Percentiles rank a stretch among this genome's conserved stretches.
Conservation (phyloP, 306 rosid genomes). For the Acacia crassicarpa region DNA sequence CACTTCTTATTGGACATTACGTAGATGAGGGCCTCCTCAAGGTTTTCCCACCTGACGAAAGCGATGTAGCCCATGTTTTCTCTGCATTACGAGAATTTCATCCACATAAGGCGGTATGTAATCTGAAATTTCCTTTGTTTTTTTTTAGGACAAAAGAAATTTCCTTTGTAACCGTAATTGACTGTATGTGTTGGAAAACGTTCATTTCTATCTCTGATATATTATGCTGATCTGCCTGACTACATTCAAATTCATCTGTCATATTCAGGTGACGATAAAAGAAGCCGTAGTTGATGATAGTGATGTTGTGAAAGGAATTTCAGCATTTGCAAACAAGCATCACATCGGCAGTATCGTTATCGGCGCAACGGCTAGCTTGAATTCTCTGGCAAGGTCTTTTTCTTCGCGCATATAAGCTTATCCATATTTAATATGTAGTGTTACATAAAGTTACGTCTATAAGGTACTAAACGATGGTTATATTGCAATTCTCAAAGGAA, state of each 20-base stretch:
- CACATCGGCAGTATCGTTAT: slow-evolving; percentile 58
- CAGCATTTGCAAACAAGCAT: slow-evolving; percentile 50
- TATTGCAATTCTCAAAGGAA: slow-evolving; percentile 49
- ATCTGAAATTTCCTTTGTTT: neutral
- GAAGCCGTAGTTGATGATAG: slow-evolving; percentile 68
- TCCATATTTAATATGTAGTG: neutral
- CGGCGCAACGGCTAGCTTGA: slow-evolving; percentile 66
- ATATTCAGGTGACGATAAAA: slow-evolving; percentile 54
- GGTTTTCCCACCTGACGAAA: slow-evolving; percentile 43
- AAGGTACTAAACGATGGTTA: slow-evolving; percentile 1
- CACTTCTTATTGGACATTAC: neutral
- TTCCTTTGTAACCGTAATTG: neutral
- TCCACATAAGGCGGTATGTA: slow-evolving; percentile 65
- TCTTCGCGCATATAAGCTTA: neutral
- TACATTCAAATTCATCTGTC: slow-evolving; percentile 14
- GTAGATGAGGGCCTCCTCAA: slow-evolving; percentile 53
- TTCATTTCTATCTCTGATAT: neutral
- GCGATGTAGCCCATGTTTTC: slow-evolving; percentile 47
- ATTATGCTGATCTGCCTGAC: neutral
- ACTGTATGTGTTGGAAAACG: neutral
- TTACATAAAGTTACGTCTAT: neutral
- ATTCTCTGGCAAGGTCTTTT: slow-evolving; percentile 61
- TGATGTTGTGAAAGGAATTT: slow-evolving; percentile 64
- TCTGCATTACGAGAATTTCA: slow-evolving; percentile 56
- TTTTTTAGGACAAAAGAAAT: neutral